Evolutionary conservation across 78 protist genomes (phyloP), one percentile per base, ranked within the genome.

Genomic region (Isochrysis galbana): DNA sequence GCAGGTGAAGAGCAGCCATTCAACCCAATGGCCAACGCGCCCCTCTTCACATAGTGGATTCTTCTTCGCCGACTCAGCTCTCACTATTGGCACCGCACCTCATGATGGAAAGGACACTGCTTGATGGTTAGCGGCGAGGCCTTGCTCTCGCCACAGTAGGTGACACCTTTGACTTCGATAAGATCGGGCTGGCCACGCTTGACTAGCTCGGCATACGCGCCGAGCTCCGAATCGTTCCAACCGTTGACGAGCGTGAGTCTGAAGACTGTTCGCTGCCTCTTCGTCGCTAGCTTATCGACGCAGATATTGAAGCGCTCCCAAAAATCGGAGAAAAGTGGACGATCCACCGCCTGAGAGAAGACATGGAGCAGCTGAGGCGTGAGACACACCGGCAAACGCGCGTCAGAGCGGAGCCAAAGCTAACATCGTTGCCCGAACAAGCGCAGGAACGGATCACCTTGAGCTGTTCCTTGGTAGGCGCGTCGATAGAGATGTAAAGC

Each of bases 401-500:
- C 17, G 70, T 55, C n/a, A n/a, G n/a, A n/a, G n/a, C n/a, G n/a
- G n/a, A n/a, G n/a, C n/a, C n/a, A n/a, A n/a, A n/a, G n/a, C n/a
- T n/a, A n/a, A n/a, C n/a, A n/a, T n/a, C n/a, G n/a, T n/a, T n/a
- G n/a, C n/a, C n/a, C n/a, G n/a, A n/a, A n/a, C n/a, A n/a, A n/a
- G n/a, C n/a, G n/a, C n/a, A n/a, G n/a, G n/a, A n/a, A n/a, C n/a
- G n/a, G n/a, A n/a, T n/a, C n/a, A n/a, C n/a, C 48, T 96, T 95
- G 46, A 97, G 90, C 41, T 77, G 48, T 67, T 88, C 93, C 44
- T 7, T 38, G 41, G 94, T 96, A 45, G 98, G 91, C 21, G 98
- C 99, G 92, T 97, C 99, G 38, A 97, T 93, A 21, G 92, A 54
- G 87, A 98, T 74, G 91, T 98, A 98, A 67, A 98, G 93, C 91